Base-by-base conservation (phyloP, 1,284 basidiomycete genomes). In the Sutorius eximius region DNA sequence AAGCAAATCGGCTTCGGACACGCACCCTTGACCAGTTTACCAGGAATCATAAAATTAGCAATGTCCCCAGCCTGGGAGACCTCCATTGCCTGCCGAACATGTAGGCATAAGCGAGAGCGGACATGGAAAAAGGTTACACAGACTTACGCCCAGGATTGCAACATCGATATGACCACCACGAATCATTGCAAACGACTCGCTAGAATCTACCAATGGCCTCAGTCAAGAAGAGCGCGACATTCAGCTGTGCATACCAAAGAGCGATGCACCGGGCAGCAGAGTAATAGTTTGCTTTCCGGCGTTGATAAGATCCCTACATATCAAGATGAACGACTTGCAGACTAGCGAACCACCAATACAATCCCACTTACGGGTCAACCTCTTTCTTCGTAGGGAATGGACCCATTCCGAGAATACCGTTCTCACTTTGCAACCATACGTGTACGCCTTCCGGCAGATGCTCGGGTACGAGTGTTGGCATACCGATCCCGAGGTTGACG, bases 41-140 rank as follows among this genome's bases (percentile, higher is more conserved):
- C 92, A 15, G 95, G 95, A 63, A 98, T 93, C 94, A 97, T 98
- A 71, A 93, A 98, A 78, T 98, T 98, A 49, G 96, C 95, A 58
- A 98, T 89, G 70, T 98, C 95, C 56, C 95, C 96, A 22, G 86
- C 86, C 62, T 89, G 85, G 2, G 93, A 93, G 48, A 98, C 95
- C 80, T 98, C 89, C 86, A 98, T 93, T 3, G 95, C 94, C 89
- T 91, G 55, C 37, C 38, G 11, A 55, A 56, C 43, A 44, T 42
- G 37, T 11, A 20, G 11, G 41, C 10, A 38, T 54, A 44, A 54
- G 43, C 7, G 7, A 51, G 15, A 1, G 27, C 9, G 32, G 29
- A 13, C 34, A 36, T 38, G 15, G 22, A 24, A 42, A 16, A 22
- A 37, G 9, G 24, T 38, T 0, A 43, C 29, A 30, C n/a, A 53